These are phyloP conservation scores for Themeda triandra DNA, from an alignment of 176 grass and related monocot species.

Conservation along the genomic window DNA sequence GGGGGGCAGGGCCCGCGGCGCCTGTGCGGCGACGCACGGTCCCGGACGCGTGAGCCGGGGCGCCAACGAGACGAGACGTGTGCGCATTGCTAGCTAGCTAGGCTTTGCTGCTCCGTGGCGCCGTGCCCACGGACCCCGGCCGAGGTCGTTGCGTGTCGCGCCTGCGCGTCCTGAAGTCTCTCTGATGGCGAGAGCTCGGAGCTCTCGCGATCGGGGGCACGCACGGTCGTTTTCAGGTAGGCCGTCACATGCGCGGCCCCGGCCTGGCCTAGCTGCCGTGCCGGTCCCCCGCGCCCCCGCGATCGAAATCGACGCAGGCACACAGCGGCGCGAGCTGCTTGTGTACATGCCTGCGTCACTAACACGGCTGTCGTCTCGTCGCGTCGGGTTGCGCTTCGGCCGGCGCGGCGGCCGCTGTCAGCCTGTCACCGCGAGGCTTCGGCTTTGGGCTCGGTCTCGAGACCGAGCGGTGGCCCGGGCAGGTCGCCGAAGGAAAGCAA, in stretches of 20 bases:
- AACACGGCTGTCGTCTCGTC: background rate
- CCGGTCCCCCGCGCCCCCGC: background rate
- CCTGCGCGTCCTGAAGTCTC: background rate
- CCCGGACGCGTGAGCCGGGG: background rate
- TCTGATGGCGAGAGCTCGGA: background rate
- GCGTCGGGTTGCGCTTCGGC: background rate
- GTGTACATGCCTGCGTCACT: background rate
- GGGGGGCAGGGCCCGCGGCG: background rate
- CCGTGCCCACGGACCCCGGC: background rate
- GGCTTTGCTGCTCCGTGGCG: background rate
- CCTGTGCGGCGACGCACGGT: background rate
- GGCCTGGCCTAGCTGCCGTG: background rate
- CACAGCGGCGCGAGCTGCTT: no score
- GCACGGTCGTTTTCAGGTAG: constrained; percentile 40
- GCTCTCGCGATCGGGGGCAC: background rate
- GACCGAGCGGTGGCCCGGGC: background rate
- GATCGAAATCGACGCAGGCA: background rate
- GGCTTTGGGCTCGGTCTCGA: background rate
- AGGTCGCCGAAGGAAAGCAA: background rate
- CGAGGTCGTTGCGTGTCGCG: constrained; percentile 35
- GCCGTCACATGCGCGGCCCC: constrained; percentile 10
- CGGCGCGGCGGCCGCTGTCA: background rate
- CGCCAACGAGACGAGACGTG: background rate
- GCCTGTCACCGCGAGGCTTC: background rate
- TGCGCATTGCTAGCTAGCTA: background rate